A percentile compares a stretch with the other conserved stretches of the same genome.
These are phyloP conservation scores for Fragilaria radians DNA, from an alignment of 108 stramenopile species.

Conservation along the genomic window DNA sequence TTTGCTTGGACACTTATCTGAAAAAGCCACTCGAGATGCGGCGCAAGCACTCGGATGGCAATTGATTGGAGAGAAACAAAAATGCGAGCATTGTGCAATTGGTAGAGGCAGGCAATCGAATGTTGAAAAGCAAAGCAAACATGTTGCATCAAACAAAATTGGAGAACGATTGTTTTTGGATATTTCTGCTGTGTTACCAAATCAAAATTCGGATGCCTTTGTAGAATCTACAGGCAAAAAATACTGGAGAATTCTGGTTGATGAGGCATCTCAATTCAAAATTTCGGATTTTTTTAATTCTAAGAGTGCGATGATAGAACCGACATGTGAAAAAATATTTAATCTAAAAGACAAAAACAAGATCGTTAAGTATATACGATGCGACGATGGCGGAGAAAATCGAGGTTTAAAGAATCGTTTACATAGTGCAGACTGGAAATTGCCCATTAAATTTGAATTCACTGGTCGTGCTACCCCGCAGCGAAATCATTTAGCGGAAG, in stretches of 20 bases:
- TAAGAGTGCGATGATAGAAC: slow-evolving; percentile 13
- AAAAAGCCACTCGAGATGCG: slow-evolving; percentile 7
- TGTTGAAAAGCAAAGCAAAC: slow-evolving; percentile 1
- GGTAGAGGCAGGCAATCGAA: slow-evolving; percentile 21
- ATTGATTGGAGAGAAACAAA: slow-evolving; percentile 12
- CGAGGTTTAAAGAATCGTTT: neutral
- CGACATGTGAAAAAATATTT: slow-evolving; percentile 6
- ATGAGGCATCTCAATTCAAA: no score
- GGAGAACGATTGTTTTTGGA: slow-evolving; percentile 18
- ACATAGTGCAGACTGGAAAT: slow-evolving; percentile 12
- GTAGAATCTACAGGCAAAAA: slow-evolving; percentile 3
- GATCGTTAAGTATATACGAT: slow-evolving; percentile 5
- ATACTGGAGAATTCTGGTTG: no score
- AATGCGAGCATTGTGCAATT: slow-evolving; percentile 16
- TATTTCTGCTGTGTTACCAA: no score
- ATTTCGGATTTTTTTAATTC: no score
- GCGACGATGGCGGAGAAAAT: slow-evolving; percentile 20
- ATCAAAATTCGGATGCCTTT: slow-evolving; percentile 3
- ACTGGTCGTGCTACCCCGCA: no score
- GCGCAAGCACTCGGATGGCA: slow-evolving; percentile 17
- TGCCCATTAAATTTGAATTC: slow-evolving; percentile 7
- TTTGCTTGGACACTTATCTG: slow-evolving; percentile 14
- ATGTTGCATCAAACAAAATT: neutral
- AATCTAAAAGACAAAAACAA: slow-evolving; percentile 4
- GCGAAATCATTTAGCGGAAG: no score